Percentiles rank a stretch among this genome's conserved stretches.
Conservation (phyloP, 768 basidiomycete genomes). For the Hydnum rufescens region DNA sequence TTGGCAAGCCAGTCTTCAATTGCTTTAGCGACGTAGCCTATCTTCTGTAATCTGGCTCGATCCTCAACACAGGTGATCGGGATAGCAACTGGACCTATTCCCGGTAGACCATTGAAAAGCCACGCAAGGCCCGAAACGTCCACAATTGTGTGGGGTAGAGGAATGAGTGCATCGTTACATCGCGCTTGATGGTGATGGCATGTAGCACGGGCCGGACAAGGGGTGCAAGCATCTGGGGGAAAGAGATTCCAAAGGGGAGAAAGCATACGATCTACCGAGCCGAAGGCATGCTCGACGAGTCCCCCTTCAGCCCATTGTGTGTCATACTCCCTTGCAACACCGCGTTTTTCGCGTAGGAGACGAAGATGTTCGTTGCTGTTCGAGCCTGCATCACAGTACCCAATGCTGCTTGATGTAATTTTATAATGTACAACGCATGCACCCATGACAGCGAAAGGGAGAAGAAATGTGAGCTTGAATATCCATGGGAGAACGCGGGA, state of each 20-base stretch:
- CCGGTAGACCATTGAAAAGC: constrained; percentile 47
- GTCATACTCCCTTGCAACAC: constrained; percentile 33
- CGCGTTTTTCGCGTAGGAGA: constrained; percentile 24
- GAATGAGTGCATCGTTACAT: constrained; percentile 49
- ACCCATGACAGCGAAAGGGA: too few species aligned
- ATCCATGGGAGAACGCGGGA: background rate
- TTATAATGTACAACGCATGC: constrained; percentile 12
- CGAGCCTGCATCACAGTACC: constrained; percentile 52
- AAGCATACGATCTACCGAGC: background rate
- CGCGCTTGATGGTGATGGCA: constrained; percentile 36
- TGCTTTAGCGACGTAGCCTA: constrained; percentile 53
- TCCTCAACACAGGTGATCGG: constrained; percentile 63
- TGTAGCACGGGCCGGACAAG: constrained; percentile 48
- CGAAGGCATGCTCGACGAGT: constrained; percentile 1
- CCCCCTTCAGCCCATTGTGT: constrained; percentile 15
- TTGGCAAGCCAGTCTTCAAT: constrained; percentile 42
- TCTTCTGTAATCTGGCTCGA: constrained; percentile 45
- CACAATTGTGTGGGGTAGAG: constrained; percentile 32
- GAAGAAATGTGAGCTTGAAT: constrained; percentile 13
- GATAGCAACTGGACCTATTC: constrained; percentile 55
- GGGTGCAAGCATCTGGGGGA: constrained; percentile 43
- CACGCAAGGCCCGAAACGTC: constrained; percentile 20
- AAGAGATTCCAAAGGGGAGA: constrained; percentile 30
- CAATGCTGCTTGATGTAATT: constrained; percentile 39
- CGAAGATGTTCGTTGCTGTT: constrained; percentile 39